Percentiles rank a stretch among this genome's conserved stretches.
Conservation (phyloP, 352 stramenopile species). For the Phytophthora colocasiae region DNA sequence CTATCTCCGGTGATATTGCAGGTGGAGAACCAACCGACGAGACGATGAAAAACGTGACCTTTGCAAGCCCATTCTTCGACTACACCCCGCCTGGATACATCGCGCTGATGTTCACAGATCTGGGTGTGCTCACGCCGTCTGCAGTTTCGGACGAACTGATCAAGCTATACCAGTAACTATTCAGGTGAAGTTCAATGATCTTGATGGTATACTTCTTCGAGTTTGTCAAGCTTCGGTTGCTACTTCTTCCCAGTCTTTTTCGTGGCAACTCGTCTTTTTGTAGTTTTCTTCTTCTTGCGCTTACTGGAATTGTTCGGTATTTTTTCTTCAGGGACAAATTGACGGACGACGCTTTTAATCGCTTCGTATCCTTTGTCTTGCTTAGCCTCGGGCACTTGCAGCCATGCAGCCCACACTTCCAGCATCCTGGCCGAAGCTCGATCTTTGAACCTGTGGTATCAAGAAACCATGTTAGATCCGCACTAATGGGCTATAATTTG, state of each 20-base stretch:
- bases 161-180: slow-evolving; percentile 96
- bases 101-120: slow-evolving; percentile 98
- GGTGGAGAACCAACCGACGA: slow-evolving; percentile 30
- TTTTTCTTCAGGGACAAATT: slow-evolving; percentile 50
- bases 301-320: neutral
- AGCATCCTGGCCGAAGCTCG: slow-evolving; percentile 70
- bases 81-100: slow-evolving; percentile 99
- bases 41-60: slow-evolving; percentile 68
- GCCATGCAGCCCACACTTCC: slow-evolving; percentile 72
- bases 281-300: slow-evolving; percentile 24
- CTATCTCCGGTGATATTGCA: slow-evolving; percentile 42
- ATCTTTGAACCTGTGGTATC: slow-evolving; percentile 52
- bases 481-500: too few species aligned
- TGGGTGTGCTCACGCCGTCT: slow-evolving; percentile 97
- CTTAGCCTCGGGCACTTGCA: slow-evolving; percentile 53
- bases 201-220: slow-evolving; percentile 9
- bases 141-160: slow-evolving; percentile 99
- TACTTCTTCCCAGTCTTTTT: slow-evolving; percentile 19
- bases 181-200: slow-evolving; percentile 6
- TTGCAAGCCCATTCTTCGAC: slow-evolving; percentile 94
- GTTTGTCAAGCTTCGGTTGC: neutral
- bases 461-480: too few species aligned
- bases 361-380: slow-evolving; percentile 56
- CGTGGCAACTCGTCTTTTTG: slow-evolving; percentile 3
- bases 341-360: slow-evolving; percentile 56